Base-by-base conservation (phyloP, 768 basidiomycete species). In the Psilocybe subaeruginosa region DNA sequence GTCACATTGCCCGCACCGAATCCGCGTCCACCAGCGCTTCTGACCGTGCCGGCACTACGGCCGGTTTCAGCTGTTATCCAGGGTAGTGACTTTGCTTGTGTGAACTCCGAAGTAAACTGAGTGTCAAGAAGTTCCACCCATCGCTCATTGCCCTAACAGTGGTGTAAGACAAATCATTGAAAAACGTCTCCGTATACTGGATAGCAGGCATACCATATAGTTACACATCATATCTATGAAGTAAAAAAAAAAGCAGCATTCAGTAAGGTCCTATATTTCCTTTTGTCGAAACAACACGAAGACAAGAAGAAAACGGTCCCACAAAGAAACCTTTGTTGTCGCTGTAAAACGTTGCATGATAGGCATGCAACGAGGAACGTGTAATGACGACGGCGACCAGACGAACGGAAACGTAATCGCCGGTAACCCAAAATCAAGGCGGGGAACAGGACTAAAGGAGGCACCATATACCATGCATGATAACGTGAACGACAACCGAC, bases 191-290 rank as follows among this genome's bases (percentile, higher is more conserved):
- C 29, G 19, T 27, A 23, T 14, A 46, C 8, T 11, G 50, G 41
- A 35, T 33, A 47, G 16, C 41, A 46, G 27, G 70, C 83, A 62
- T 64, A 85, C 90, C 29, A 92, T 83, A 68, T 82, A 91, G 76
- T 95, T 95, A 80, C 94, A 96, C 90, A 93, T 90, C 80, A 88
- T 85, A 73, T 95, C 93, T 82, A 27, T 39, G 46, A n/a, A 30
- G 23, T 23, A 33, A 49, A 33, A 31, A 47, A 47, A 60, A 43
- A 31, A 62, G 37, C 35, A 47, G 29, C 35, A 65, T 43, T 67
- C 69, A 64, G 64, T 55, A 56, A 70, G 60, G 58, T 58, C 45
- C 47, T 17, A n/a, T 30, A 47, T 33, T 27, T 27, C 45, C 45
- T 60, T 60, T 49, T 30, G 54, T 56, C 47, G 50, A 46, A 29